phyloP scores from a whole-genome alignment of 2,329 filamentous ascomycete genomes.

The Dryadomyces quercus-mongolicae region DNA sequence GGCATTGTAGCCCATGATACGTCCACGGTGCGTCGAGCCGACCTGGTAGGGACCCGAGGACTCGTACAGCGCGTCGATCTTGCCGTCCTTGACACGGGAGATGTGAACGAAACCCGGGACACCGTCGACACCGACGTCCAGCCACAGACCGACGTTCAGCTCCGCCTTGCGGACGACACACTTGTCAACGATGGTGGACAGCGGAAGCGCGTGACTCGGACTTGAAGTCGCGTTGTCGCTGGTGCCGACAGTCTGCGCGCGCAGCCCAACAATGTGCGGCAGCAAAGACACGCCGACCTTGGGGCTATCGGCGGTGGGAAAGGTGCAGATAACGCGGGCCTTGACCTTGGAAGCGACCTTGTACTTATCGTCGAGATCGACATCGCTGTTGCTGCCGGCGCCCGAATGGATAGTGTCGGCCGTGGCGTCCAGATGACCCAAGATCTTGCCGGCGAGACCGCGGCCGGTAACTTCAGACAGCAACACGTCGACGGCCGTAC shows the following conservation, averaged over 20 bases:
- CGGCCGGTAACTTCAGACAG: constrained; percentile 61
- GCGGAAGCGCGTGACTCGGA: constrained; percentile 42
- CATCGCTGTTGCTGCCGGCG: constrained; percentile 51
- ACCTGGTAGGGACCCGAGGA: constrained; percentile 66
- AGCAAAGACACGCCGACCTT: constrained; percentile 83
- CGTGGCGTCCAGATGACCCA: constrained; percentile 83
- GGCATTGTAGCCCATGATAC: constrained; percentile 76
- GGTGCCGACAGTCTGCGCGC: background rate
- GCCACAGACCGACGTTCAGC: constrained; percentile 67
- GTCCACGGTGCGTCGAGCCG: constrained; percentile 66
- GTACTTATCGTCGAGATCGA: constrained; percentile 64
- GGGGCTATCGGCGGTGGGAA: constrained; percentile 63
- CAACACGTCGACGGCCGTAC: constrained; percentile 77
- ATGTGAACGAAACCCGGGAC: constrained; percentile 88
- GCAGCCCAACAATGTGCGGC: constrained; percentile 64
- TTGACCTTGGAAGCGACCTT: constrained; percentile 76
- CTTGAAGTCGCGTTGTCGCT: background rate
- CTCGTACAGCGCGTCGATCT: constrained; percentile 71
- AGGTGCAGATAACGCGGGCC: constrained; percentile 78
- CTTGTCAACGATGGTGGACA: constrained; percentile 65
- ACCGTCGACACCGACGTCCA: constrained; percentile 54
- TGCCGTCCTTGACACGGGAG: constrained; percentile 80
- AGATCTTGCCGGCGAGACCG: constrained; percentile 80
- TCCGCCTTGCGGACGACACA: constrained; percentile 74
- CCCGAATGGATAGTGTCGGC: constrained; percentile 87